Conservation (phyloP, 805 yeast genomes). For the Torulaspora gathmanii region DNA sequence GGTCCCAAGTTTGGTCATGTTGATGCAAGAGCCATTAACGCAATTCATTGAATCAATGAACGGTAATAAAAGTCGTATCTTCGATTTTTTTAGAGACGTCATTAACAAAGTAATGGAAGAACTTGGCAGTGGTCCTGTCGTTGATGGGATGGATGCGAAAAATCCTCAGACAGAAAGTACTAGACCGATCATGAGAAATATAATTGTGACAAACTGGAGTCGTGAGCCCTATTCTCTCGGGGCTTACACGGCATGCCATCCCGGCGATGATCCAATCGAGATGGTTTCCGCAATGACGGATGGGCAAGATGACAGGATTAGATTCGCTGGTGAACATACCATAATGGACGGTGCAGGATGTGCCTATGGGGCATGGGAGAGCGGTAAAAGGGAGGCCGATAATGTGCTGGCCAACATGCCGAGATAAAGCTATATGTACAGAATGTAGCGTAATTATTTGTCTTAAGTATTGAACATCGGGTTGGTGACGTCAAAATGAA, state of each 20-base stretch:
- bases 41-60: conserved; percentile 50
- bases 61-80: conserved; percentile 47
- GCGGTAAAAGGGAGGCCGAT: conserved; percentile 59
- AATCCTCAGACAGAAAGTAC: background rate
- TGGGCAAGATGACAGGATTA: conserved; percentile 49
- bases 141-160: conserved; percentile 11
- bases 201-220: conserved; percentile 69
- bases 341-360: conserved; percentile 84
- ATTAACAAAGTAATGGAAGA: conserved; percentile 26
- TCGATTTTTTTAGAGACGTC: conserved; percentile 54
- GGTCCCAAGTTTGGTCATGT: conserved; percentile 53
- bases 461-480: conserved; percentile 10
- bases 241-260: conserved; percentile 67
- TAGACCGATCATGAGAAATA: conserved; percentile 39
- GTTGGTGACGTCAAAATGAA: conserved; percentile 6
- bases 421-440: conserved; percentile 2
- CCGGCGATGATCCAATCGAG: conserved; percentile 66
- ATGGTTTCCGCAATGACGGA: conserved; percentile 55
- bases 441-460: background rate
- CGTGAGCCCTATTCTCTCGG: conserved; percentile 74
- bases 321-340: conserved; percentile 93
- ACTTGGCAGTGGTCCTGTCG: conserved; percentile 15
- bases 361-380: conserved; percentile 83
- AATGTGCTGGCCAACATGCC: conserved; percentile 29
- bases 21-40: conserved; percentile 73